These are phyloP conservation scores for Taiozyma onychis DNA, from an alignment of 1,139 yeast species.

Conservation along the genomic window DNA sequence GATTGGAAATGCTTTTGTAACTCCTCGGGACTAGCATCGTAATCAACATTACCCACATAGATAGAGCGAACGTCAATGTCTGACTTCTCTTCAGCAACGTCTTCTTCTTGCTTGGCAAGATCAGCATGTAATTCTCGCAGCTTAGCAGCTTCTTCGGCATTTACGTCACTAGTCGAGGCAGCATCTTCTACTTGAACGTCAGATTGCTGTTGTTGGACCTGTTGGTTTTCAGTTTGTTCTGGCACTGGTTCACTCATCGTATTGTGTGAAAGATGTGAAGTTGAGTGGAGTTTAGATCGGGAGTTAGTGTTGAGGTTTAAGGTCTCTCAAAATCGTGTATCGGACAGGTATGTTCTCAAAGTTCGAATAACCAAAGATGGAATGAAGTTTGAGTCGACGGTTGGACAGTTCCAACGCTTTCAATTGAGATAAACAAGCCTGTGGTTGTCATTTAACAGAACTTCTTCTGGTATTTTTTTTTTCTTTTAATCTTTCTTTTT, in stretches of 20 bases:
- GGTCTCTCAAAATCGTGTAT: background rate
- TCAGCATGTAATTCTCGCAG: constrained; percentile 48
- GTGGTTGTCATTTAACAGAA: no score
- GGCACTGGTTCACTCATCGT: constrained; percentile 23
- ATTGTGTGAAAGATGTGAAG: background rate
- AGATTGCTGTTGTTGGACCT: constrained; percentile 2
- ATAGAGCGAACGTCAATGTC: constrained; percentile 74
- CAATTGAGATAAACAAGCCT: background rate
- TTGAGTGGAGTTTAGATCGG: background rate
- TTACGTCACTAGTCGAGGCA: constrained; percentile 21
- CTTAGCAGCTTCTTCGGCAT: constrained; percentile 50
- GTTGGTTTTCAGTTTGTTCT: constrained; percentile 14
- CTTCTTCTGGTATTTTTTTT: background rate
- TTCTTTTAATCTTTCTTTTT: background rate
- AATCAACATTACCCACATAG: constrained; percentile 85
- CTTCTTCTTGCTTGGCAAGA: constrained; percentile 39
- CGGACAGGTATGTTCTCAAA: background rate
- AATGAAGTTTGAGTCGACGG: background rate
- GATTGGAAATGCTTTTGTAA: constrained; percentile 71
- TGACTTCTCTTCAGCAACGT: constrained; percentile 41
- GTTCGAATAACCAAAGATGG: background rate
- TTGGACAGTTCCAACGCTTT: background rate
- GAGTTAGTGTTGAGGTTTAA: background rate
- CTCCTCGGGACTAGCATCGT: constrained; percentile 73
- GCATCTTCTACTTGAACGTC: background rate